Evolutionary conservation across 2,329 filamentous ascomycete species (phyloP).

Genomic region (Aurifilum marmelostoma): DNA sequence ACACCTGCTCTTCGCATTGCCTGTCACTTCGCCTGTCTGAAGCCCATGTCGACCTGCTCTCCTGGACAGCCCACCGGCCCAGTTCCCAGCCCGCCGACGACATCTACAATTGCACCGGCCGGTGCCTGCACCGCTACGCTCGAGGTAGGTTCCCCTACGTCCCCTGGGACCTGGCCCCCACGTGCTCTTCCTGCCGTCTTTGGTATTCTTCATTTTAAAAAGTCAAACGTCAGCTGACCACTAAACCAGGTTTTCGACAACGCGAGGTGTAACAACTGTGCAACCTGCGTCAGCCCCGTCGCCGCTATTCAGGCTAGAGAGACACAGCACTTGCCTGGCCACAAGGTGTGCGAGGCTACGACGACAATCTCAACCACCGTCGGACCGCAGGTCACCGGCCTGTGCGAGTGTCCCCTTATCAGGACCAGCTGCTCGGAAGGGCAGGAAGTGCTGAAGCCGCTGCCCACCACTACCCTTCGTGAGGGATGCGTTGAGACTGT

Average conservation of each 20-base stretch:
- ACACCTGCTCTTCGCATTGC: not conserved
- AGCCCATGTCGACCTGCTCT: not conserved
- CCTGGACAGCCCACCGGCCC: slow-evolving; percentile 20
- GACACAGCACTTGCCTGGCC: not conserved
- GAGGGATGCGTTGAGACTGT: too few species aligned
- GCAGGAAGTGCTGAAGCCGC: too few species aligned
- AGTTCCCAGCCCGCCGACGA: slow-evolving; percentile 1
- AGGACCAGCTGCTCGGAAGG: too few species aligned
- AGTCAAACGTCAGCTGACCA: not conserved
- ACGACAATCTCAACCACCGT: too few species aligned
- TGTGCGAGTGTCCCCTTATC: too few species aligned
- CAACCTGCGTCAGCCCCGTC: not conserved
- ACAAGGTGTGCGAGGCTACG: too few species aligned
- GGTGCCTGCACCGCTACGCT: slow-evolving; percentile 16
- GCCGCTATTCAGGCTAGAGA: not conserved
- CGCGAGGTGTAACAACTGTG: slow-evolving; percentile 17
- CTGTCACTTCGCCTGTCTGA: slow-evolving; percentile 5
- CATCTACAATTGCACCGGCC: not conserved
- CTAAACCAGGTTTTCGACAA: not conserved
- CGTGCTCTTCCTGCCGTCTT: not conserved
- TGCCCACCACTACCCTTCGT: too few species aligned
- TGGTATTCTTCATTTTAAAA: not conserved
- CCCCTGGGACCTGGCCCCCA: not conserved
- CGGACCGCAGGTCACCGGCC: too few species aligned
- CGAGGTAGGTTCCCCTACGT: not conserved